phyloP scores from a whole-genome alignment of 495 filamentous ascomycete genomes.

The Monascus purpureus region DNA sequence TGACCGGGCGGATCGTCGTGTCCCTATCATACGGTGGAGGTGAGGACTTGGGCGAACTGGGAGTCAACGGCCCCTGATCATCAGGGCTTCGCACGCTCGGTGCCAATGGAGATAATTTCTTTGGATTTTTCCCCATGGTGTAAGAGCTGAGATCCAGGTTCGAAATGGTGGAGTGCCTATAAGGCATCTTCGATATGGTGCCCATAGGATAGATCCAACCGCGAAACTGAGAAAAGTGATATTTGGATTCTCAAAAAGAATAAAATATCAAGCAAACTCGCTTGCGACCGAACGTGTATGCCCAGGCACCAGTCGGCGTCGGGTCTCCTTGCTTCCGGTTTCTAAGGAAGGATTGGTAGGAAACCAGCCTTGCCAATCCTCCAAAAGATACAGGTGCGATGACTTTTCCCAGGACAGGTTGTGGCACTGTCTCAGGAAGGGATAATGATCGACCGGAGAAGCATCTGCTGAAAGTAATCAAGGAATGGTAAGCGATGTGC shows the following conservation, averaged over 20 bases:
- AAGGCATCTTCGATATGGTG: constrained; percentile 21
- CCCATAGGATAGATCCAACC: neutral
- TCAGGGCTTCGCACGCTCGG: constrained; percentile 26
- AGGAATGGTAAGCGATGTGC: too few species aligned
- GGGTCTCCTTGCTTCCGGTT: too few species aligned
- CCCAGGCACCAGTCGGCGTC: too few species aligned
- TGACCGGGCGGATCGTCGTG: constrained; percentile 31
- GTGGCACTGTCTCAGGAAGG: too few species aligned
- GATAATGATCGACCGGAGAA: too few species aligned
- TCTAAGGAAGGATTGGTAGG: constrained; percentile 4
- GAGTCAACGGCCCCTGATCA: constrained; percentile 27
- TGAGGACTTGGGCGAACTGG: constrained; percentile 28
- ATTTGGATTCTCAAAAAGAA: too few species aligned
- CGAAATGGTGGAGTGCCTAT: constrained; percentile 25
- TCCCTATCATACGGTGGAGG: constrained; percentile 30
- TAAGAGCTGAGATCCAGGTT: constrained; percentile 30
- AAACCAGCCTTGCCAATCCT: constrained; percentile 16
- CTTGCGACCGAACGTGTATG: too few species aligned
- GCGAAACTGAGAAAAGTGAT: constrained; percentile 2
- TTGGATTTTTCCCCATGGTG: constrained; percentile 18
- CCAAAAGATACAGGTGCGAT: constrained; percentile 2
- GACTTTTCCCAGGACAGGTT: too few species aligned
- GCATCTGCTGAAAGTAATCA: too few species aligned
- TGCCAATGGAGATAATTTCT: constrained; percentile 21
- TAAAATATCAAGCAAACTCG: too few species aligned